Percentiles rank a stretch among this genome's conserved stretches.
Evolutionary conservation across 768 basidiomycete genomes (phyloP).

Genomic region (Phaffia australis): DNA sequence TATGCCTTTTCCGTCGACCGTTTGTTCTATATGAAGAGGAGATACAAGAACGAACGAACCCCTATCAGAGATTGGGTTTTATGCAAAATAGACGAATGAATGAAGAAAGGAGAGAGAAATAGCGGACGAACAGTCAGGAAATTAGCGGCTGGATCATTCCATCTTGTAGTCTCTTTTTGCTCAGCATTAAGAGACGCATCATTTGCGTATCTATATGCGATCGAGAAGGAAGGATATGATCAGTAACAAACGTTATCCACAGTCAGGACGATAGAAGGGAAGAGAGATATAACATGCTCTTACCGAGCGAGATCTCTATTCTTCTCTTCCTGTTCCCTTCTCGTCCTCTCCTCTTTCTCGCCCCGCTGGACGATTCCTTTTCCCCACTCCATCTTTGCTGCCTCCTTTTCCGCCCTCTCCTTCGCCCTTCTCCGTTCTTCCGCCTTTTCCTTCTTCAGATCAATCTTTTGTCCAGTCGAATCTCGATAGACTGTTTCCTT

Average conservation of each 20-base stretch:
- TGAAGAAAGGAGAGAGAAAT: neutral
- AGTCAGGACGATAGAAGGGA: neutral
- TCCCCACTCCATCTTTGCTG: slow-evolving; percentile 90
- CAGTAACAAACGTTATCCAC: too few species aligned
- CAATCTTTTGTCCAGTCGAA: slow-evolving; percentile 72
- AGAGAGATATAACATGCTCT: slow-evolving; percentile 15
- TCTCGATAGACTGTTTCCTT: slow-evolving; percentile 95
- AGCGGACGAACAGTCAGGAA: slow-evolving; percentile 65
- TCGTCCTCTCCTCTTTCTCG: slow-evolving; percentile 56
- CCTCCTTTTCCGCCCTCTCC: slow-evolving; percentile 69
- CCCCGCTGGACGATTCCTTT: slow-evolving; percentile 86
- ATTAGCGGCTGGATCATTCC: slow-evolving; percentile 96
- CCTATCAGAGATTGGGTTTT: slow-evolving; percentile 30
- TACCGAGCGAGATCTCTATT: slow-evolving; percentile 58
- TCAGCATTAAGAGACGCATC: slow-evolving; percentile 79
- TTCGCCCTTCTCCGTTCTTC: slow-evolving; percentile 72
- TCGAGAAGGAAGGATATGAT: neutral
- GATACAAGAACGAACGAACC: neutral
- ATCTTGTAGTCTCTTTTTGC: slow-evolving; percentile 64
- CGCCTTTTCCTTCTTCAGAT: slow-evolving; percentile 70
- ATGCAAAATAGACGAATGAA: neutral
- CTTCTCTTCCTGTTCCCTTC: slow-evolving; percentile 59
- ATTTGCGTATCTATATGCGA: slow-evolving; percentile 47
- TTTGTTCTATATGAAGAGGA: slow-evolving; percentile 34
- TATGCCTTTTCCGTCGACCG: slow-evolving; percentile 59